Base-by-base conservation (phyloP, 306 rosid species). In the Sophora flavescens region DNA sequence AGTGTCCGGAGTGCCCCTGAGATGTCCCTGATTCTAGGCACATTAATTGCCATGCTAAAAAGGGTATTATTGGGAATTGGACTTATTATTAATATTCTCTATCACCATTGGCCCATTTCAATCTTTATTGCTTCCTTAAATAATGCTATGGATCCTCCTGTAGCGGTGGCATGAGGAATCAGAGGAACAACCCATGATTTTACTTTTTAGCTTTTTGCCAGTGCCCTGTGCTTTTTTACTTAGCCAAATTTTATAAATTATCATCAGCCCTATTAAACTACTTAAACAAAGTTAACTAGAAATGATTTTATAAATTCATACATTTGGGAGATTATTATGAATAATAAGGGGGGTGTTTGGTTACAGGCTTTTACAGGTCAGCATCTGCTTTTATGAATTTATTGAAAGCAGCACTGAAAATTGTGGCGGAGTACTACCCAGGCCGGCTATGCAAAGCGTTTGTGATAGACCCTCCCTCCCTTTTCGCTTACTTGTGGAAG, bases 401-500 rank as follows among this genome's bases (percentile, higher is more conserved):
- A 10, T 32, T 92, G 72, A 77, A 92, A 72, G 82, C 88, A 47
- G 85, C 90, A 15, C 87, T 95, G 87, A 95, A 95, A 85, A 84
- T 86, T 12, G 89, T 89, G 77, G 91, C 80, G 0, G 99, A 92
- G 56, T 88, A 85, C 83, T 95, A 95, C 81, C 99, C 99, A 4
- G 87, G 85, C 5, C 86, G 90, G 26, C 88, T 95, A 35, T 36
- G 72, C 82, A 88, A 87, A 63, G 92, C 93, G 3, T 95, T 95
- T 72, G 87, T 95, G 2, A 90, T 92, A n/a, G 99, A 95, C 86
- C 92, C 99, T 45, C 99, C 99, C 0, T 81, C 93, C 2, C 85
- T 95, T 13, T 95, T 95, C 79, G 80, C 97, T 30, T 95, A 95
- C 77, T 67, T 95, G 45, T 95, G 99, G 99, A 95, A 95, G 99